Percentiles rank a stretch among this genome's conserved stretches.
Evolutionary conservation across 176 grass and related monocot genomes (phyloP).

Genomic region (Avena eriantha): DNA sequence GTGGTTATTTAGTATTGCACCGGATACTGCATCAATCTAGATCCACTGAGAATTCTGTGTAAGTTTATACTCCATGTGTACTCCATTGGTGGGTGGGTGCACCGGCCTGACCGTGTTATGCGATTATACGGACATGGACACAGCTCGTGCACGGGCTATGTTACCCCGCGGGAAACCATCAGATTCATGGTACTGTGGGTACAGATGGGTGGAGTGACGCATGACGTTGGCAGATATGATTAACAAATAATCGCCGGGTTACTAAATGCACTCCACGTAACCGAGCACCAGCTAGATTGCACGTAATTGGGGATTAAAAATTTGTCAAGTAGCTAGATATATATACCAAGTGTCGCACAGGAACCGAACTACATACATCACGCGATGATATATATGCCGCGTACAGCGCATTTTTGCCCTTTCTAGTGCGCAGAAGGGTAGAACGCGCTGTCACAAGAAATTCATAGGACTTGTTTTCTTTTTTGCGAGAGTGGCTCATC

Average conservation of each 20-base stretch:
- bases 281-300: constrained; percentile 40
- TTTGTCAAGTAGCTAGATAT: neutral
- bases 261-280: constrained; percentile 39
- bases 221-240: neutral
- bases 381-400: neutral
- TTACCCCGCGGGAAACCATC: constrained; percentile 35
- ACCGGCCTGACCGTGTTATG: neutral
- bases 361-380: constrained; percentile 13
- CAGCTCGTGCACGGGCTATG: neutral
- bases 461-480: neutral
- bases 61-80: neutral
- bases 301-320: constrained; percentile 41
- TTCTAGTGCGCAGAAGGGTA: constrained; percentile 48
- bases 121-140: neutral
- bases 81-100: neutral
- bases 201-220: constrained; percentile 8
- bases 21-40: neutral
- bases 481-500: constrained; percentile 30
- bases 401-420: constrained; percentile 27
- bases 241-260: neutral
- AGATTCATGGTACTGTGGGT: constrained; percentile 25
- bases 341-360: neutral
- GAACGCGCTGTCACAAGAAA: neutral
- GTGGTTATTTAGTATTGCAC: constrained; percentile 4
- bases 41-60: neutral